Evolutionary conservation across 2,329 filamentous ascomycete genomes (phyloP), one percentile per base, ranked within the genome.

Genomic region (Fusarium sp.): DNA sequence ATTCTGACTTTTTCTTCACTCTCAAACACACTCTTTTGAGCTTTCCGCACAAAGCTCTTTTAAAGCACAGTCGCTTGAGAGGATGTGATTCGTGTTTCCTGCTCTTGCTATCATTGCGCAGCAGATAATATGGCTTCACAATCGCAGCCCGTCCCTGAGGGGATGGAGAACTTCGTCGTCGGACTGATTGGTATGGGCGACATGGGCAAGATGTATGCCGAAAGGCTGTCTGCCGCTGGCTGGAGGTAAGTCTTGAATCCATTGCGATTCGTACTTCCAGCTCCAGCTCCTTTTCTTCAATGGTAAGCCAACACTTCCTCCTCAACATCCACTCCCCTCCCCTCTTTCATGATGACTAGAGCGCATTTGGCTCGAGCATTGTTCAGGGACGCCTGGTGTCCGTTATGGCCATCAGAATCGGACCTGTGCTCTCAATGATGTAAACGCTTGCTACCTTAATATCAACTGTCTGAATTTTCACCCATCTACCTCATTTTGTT

Each of bases 281-380:
- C 64, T 56, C 67, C 60, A 67, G 70, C 61, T 67, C 50, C 48
- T 34, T 57, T 67, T 54, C 60, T 51, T 34, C 41, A 48, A 54
- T 75, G 72, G 74, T 76, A 75, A 72, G 78, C 82, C 61, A 61
- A 32, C 32, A 50, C 70, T 55, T 44, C 70, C 62, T 26, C 51
- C 34, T 60, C 41, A 42, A 55, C 30, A 24, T 39, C 30, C 50
- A 55, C 60, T 45, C 56, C 66, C 69, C 66, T 79, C 56, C 67
- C 70, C 66, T 79, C 63, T 68, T 79, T 82, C 83, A 95, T 97
- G 96, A 98, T 98, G 96, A 98, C 96, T 94, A 96, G 96, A 98
- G 96, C 95, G 96, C 96, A 98, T 98, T 98, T 98, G 96, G 96
- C 96, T 98, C 94, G 96, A 98, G 96, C 89, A 97, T 95, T 90